A percentile compares a stretch with the other conserved stretches of the same genome.
phyloP scores from a whole-genome alignment of 805 yeast species.

The Scheffersomyces lignosus region DNA sequence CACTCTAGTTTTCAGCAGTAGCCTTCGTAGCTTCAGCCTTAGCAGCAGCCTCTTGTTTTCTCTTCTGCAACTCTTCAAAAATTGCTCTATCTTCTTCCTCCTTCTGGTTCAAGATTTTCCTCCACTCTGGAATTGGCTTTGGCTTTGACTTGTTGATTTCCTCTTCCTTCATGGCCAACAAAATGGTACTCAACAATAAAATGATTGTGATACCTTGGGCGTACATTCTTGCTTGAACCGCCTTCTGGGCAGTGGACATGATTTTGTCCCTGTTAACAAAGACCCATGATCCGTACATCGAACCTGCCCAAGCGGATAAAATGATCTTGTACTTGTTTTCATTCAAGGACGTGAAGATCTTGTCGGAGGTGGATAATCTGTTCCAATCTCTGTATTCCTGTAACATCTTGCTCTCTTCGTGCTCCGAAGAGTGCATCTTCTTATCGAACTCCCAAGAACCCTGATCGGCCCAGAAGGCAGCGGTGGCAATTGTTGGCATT shows the following conservation, averaged over 20 bases:
- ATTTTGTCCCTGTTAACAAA: slow-evolving; percentile 27
- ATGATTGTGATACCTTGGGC: slow-evolving; percentile 29
- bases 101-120: slow-evolving; percentile 15
- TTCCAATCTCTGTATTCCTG: slow-evolving; percentile 40
- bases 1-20: no score
- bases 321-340: slow-evolving; percentile 38
- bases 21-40: background rate
- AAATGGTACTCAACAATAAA: slow-evolving; percentile 26
- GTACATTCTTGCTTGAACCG: slow-evolving; percentile 31
- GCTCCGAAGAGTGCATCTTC: slow-evolving; percentile 32
- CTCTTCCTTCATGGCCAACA: slow-evolving; percentile 27
- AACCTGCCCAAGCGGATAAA: slow-evolving; percentile 39
- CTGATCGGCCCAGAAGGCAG: slow-evolving; percentile 44
- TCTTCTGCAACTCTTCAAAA: background rate
- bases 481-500: slow-evolving; percentile 39
- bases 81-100: slow-evolving; percentile 10
- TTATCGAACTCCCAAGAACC: slow-evolving; percentile 46
- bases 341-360: slow-evolving; percentile 26
- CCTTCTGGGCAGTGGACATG: slow-evolving; percentile 25
- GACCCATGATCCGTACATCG: slow-evolving; percentile 31
- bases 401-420: slow-evolving; percentile 25
- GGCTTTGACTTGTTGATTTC: slow-evolving; percentile 21
- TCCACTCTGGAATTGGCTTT: slow-evolving; percentile 26
- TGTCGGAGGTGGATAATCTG: slow-evolving; percentile 27
- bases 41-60: background rate